phyloP scores from a whole-genome alignment of 2,329 filamentous ascomycete species.

The Fusarium sp. region DNA sequence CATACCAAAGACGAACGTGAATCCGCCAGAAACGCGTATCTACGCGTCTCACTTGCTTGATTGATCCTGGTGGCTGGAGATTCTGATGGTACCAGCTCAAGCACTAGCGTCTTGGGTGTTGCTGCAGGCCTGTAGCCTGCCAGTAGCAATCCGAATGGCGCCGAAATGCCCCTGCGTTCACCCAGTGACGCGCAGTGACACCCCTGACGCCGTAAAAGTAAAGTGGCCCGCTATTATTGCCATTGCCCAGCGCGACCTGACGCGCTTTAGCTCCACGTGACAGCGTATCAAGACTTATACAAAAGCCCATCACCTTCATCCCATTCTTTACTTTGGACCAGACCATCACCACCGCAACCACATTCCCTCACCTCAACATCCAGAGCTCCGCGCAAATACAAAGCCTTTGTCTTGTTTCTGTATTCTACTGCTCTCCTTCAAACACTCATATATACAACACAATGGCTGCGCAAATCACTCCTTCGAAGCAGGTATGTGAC shows the following conservation, averaged over 20 bases:
- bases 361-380: constrained; percentile 29
- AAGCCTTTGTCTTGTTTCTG: constrained; percentile 28
- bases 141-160: constrained; percentile 25
- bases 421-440: constrained; percentile 15
- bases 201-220: constrained; percentile 10
- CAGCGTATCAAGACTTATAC: constrained; percentile 49
- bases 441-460: constrained; percentile 42
- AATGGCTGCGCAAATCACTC: constrained; percentile 81
- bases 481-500: constrained; percentile 67
- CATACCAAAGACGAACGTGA: constrained; percentile 35
- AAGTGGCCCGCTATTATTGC: constrained; percentile 38
- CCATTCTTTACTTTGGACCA: constrained; percentile 32
- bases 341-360: constrained; percentile 47
- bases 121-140: too few species aligned
- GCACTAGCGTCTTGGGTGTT: constrained; percentile 33
- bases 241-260: constrained; percentile 46
- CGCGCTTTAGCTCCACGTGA: constrained; percentile 54
- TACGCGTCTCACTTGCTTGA: constrained; percentile 37
- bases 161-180: constrained; percentile 34
- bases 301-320: constrained; percentile 52
- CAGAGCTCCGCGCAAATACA: constrained; percentile 35
- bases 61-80: constrained; percentile 38
- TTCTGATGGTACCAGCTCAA: constrained; percentile 28
- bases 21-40: constrained; percentile 37
- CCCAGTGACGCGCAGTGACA: constrained; percentile 40